Base-by-base conservation (phyloP, 306 rosid species). In the Heteromeles arbutifolia region DNA sequence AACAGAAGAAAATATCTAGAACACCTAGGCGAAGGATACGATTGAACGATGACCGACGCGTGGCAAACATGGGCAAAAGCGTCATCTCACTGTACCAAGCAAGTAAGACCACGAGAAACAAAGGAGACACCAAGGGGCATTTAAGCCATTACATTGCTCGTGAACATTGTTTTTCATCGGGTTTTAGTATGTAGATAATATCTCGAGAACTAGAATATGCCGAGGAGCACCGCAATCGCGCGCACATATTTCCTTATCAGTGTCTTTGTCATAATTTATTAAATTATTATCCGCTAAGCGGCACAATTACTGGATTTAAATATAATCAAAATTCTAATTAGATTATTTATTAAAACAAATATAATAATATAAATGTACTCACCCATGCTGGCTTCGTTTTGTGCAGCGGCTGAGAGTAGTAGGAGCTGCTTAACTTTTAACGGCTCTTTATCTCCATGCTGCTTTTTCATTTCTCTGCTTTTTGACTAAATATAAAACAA, bases 231-330 rank as follows among this genome's bases (percentile, higher is more conserved):
- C 21, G 25, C 9, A 26, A 26, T 61, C 4, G 1, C 57, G 19
- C 68, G 11, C 19, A 7, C 39, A 31, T 6, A 15, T 64, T 3
- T 15, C 67, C 21, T 15, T 64, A 0, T 64, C 24, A 15, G 15
- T 29, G 25, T 64, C 17, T 11, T 1, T 62, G 34, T 15, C 50
- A 22, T 53, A 22, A 12, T 8, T 14, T 34, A 18, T 74, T 14
- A 24, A n/a, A 32, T 22, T 75, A 8, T 45, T 72, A 17, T 75
- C 74, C 21, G n/a, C 39, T 41, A 22, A 44, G 72, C 79, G 78
- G 79, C 74, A 52, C 66, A 74, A 78, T 82, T 53, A 39, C 44
- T 29, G 52, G 48, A 15, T 70, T 72, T 22, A 41, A 62, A 44
- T 59, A 56, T 14, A 56, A 1, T 39, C 12, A 24, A 45, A 75